Conservation (phyloP, 768 basidiomycete genomes). For the Exsudoporus frostii region DNA sequence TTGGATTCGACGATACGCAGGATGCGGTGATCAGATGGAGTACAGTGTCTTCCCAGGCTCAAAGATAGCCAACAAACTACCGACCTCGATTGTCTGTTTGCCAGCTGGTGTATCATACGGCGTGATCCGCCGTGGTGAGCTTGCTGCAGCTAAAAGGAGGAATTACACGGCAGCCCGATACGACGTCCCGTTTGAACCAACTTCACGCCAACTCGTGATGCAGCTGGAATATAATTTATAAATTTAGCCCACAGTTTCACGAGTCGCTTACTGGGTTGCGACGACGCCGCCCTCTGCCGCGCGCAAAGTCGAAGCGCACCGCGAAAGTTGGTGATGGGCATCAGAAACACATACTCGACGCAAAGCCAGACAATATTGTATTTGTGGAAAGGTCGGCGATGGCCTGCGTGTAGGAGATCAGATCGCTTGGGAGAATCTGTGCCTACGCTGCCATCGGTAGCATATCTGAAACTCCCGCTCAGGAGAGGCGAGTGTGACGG, state of each 20-base stretch:
- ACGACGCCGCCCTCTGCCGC: not conserved
- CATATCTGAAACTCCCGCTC: not conserved
- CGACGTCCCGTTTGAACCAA: not conserved
- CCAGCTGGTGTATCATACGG: not conserved
- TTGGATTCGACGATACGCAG: not conserved
- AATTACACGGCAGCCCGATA: not conserved
- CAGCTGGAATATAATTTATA: not conserved
- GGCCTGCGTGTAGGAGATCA: not conserved
- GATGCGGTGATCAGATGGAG: not conserved
- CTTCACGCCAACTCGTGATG: not conserved
- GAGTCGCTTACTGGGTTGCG: not conserved
- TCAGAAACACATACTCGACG: too few species aligned
- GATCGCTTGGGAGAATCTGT: conserved; percentile 3
- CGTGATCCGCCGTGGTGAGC: conserved; percentile 7
- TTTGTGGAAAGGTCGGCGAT: not conserved
- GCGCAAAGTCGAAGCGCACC: not conserved
- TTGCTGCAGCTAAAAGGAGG: not conserved
- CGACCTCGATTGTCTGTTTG: not conserved
- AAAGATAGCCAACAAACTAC: not conserved
- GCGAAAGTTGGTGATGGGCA: not conserved
- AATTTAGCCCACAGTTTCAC: not conserved
- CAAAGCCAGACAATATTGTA: too few species aligned
- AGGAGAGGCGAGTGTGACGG: not conserved
- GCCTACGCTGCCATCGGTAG: not conserved
- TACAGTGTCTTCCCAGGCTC: not conserved